Evolutionary conservation across 139 green algal species (phyloP), one percentile per base, ranked within the genome.

Genomic region (Volvox africanus): DNA sequence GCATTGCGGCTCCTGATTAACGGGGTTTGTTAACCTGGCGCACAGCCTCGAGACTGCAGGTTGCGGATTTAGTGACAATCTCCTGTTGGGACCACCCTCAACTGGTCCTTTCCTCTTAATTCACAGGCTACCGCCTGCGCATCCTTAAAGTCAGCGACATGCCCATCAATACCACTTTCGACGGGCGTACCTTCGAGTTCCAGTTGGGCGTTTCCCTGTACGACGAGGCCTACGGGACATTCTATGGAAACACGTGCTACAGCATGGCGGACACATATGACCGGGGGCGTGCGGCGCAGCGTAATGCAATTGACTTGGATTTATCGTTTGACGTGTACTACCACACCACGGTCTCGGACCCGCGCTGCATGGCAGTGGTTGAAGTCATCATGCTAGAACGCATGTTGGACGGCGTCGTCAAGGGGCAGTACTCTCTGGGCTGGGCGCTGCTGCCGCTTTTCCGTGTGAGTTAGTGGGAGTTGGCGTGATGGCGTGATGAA

Each of bases 401-500:
- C 35, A 92, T 94, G 87, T 81, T 93, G 68, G 94, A 93, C 50
- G 93, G 94, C 12, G 86, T 96, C 24, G 77, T 93, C 3, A 89
- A 92, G 32, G 91, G 87, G 1, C 92, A 94, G 82, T 95, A 94
- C 87, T 95, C 92, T 17, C 88, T 95, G 9, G 96, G 94, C 37
- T 97, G 96, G 96, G 93, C 93, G 20, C 80, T 93, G 86, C 91
- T 97, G 78, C 94, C 93, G 26, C 91, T 97, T 28, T 95, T 94
- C 80, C n/a, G 87, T 87, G 92, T 94, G 71, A 30, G 71, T 73
- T 55, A 55, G 44, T 55, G 44, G 5, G 44, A 55, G 44, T 55
- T 9, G n/a, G n/a, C 44, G 9, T 9, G 5, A 55, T 14, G 9
- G 44, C 44, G 44, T 55, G 44, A 55, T 55, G 5, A 5, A 55